Evolutionary conservation across 2,329 filamentous ascomycete genomes (phyloP).

Genomic region (Bisporella sp.): DNA sequence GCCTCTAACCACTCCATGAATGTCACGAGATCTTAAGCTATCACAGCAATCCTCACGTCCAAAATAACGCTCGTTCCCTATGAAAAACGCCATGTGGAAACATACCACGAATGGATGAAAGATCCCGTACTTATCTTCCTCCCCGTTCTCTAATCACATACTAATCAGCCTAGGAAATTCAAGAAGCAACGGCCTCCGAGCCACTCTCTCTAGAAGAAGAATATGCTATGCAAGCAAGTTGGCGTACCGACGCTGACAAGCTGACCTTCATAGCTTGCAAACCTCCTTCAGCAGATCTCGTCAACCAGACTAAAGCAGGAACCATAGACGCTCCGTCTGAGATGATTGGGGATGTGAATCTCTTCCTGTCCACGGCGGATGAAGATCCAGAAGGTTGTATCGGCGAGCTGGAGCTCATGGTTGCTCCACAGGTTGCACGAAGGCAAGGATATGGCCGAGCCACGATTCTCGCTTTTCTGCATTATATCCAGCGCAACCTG

Average conservation of each 20-base stretch:
- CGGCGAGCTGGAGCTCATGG: constrained; percentile 84
- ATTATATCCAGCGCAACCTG: constrained; percentile 55
- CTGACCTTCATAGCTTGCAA: constrained; percentile 81
- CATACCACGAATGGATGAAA: constrained; percentile 90
- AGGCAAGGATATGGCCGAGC: constrained; percentile 58
- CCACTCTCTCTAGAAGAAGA: constrained; percentile 74
- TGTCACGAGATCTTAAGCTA: not conserved
- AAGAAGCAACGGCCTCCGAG: constrained; percentile 80
- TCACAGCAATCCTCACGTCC: not conserved
- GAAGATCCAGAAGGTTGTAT: constrained; percentile 33
- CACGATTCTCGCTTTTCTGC: constrained; percentile 60
- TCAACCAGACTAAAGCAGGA: not conserved
- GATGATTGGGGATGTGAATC: constrained; percentile 72
- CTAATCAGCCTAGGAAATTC: constrained; percentile 48
- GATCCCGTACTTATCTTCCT: constrained; percentile 8
- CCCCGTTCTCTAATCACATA: not conserved
- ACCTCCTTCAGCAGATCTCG: not conserved
- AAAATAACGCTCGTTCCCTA: constrained; percentile 30
- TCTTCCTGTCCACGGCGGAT: constrained; percentile 65
- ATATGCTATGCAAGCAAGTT: constrained; percentile 83
- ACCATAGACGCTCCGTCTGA: constrained; percentile 41
- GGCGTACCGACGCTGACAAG: constrained; percentile 78
- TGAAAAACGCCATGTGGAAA: constrained; percentile 69
- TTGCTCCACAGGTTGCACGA: constrained; percentile 53
- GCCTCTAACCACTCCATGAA: not conserved